Conservation (phyloP, 805 yeast genomes). For the Candida pseudofarinosa region DNA sequence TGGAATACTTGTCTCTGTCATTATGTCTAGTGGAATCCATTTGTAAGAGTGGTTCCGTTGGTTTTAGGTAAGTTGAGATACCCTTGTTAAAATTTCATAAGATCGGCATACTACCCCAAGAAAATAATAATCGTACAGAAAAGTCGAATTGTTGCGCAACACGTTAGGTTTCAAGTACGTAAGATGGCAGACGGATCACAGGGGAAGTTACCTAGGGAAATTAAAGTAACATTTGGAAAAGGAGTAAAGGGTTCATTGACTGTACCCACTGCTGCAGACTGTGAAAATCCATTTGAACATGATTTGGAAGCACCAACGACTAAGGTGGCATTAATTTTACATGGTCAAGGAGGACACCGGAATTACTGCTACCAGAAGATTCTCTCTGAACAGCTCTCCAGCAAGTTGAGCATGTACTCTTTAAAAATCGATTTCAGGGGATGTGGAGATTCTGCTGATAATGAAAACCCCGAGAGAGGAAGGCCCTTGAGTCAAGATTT, state of each 20-base stretch:
- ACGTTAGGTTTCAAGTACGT: too few species aligned
- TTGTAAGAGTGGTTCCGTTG: too few species aligned
- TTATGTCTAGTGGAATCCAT: slow-evolving; percentile 1
- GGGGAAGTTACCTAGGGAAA: slow-evolving; percentile 23
- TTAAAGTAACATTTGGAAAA: slow-evolving; percentile 29
- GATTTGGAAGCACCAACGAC: slow-evolving; percentile 39
- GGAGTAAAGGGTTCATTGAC: slow-evolving; percentile 38
- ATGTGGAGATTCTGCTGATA: slow-evolving; percentile 72
- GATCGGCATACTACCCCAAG: too few species aligned
- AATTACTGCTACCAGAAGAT: slow-evolving; percentile 68
- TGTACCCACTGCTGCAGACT: slow-evolving; percentile 30
- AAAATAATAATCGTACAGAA: too few species aligned
- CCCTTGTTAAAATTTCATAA: too few species aligned
- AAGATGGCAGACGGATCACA: neutral
- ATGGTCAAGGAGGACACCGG: slow-evolving; percentile 84
- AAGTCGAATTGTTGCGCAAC: neutral
- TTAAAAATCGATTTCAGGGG: slow-evolving; percentile 82
- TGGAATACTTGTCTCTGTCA: slow-evolving; percentile 36
- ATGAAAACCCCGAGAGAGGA: slow-evolving; percentile 38
- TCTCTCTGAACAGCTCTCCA: slow-evolving; percentile 58
- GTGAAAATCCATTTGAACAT: slow-evolving; percentile 17
- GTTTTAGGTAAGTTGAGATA: too few species aligned
- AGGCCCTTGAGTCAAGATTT: slow-evolving; percentile 62
- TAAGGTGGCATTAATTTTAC: slow-evolving; percentile 60
- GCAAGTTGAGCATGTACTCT: slow-evolving; percentile 56